phyloP scores from a whole-genome alignment of 2,329 filamentous ascomycete genomes.

The Alternaria triticimaculans region DNA sequence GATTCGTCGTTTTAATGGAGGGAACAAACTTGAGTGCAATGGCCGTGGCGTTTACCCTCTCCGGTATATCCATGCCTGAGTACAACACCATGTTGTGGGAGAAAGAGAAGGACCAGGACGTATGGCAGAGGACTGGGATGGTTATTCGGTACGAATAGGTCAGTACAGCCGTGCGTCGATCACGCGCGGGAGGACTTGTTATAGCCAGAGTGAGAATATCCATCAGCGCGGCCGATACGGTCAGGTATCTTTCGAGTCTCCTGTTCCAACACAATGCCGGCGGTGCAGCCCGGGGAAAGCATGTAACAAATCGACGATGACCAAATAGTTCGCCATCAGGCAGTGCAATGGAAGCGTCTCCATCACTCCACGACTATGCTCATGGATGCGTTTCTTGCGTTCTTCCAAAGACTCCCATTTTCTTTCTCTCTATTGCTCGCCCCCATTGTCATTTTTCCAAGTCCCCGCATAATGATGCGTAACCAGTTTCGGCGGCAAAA shows the following conservation, averaged over 20 bases:
- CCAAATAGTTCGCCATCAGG: accelerated
- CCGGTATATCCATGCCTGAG: too few species aligned
- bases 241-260: accelerated
- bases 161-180: too few species aligned
- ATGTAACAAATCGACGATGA: neutral
- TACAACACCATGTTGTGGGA: too few species aligned
- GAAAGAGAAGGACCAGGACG: too few species aligned
- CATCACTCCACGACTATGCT: neutral
- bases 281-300: neutral
- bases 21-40: too few species aligned
- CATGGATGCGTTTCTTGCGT: neutral
- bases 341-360: neutral
- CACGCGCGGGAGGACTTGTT: neutral
- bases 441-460: conserved; percentile 24
- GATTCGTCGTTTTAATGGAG: too few species aligned
- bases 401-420: too few species aligned
- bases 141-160: neutral
- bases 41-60: too few species aligned
- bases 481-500: conserved; percentile 16
- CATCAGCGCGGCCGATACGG: neutral
- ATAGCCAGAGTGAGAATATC: accelerated
- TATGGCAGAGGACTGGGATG: neutral
- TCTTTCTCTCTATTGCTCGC: neutral
- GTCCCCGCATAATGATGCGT: conserved; percentile 28
- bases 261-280: neutral